These are phyloP conservation scores for Cutaneotrichosporon cavernicola DNA, from an alignment of 1,284 basidiomycete species.

Conservation along the genomic window DNA sequence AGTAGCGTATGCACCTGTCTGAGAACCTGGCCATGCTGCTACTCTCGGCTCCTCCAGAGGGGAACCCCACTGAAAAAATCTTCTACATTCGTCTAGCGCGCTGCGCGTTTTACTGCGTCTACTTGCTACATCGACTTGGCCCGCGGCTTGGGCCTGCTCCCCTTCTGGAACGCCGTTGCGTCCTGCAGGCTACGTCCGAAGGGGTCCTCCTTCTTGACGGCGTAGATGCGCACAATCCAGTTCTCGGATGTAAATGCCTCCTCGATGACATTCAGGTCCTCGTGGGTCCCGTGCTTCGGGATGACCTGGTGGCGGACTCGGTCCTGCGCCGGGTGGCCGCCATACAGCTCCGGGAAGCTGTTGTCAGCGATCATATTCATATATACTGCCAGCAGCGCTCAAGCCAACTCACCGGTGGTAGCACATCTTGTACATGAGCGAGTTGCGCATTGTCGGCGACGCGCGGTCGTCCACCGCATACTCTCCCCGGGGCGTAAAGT, in stretches of 20 bases:
- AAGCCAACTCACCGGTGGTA: slow-evolving; percentile 71
- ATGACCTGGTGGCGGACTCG: slow-evolving; percentile 79
- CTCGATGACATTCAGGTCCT: slow-evolving; percentile 76
- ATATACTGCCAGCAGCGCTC: not conserved
- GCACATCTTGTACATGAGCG: slow-evolving; percentile 97
- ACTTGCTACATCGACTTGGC: not conserved
- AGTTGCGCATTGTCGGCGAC: slow-evolving; percentile 86
- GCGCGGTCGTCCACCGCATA: slow-evolving; percentile 90
- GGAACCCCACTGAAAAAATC: not conserved
- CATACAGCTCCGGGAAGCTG: slow-evolving; percentile 83
- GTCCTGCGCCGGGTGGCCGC: slow-evolving; percentile 69
- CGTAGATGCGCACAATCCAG: slow-evolving; percentile 96
- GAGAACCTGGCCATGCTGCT: not conserved
- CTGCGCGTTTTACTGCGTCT: slow-evolving; percentile 5
- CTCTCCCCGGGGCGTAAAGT: slow-evolving; percentile 91
- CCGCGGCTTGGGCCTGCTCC: slow-evolving; percentile 4
- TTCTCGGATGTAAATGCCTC: slow-evolving; percentile 97
- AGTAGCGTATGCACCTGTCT: no score
- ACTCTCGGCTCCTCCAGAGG: no score
- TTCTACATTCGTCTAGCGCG: slow-evolving; percentile 9
- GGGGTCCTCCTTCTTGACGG: slow-evolving; percentile 91
- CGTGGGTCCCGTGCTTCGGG: slow-evolving; percentile 65
- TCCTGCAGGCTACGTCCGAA: slow-evolving; percentile 83
- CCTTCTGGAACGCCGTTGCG: slow-evolving; percentile 78
- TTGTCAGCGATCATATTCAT: slow-evolving; percentile 8